Percentiles rank a stretch among this genome's conserved stretches.
Evolutionary conservation across 352 stramenopile species (phyloP).

Genomic region (Aphanomyces stellatus): DNA sequence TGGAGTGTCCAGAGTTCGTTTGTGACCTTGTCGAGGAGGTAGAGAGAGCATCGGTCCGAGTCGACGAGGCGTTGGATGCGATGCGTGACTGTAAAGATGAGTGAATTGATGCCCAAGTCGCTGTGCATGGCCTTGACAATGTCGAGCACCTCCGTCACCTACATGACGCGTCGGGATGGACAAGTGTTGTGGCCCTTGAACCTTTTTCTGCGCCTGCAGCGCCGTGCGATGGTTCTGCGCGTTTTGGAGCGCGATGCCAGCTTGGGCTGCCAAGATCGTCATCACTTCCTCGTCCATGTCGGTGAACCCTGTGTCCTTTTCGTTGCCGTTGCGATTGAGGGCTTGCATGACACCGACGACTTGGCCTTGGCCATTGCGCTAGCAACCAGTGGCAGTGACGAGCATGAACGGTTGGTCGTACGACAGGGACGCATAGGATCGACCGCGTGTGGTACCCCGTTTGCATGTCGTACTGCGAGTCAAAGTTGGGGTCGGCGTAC

Average conservation of each 20-base stretch:
- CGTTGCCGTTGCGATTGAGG: slow-evolving; percentile 75
- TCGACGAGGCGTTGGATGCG: slow-evolving; percentile 81
- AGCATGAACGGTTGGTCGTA: slow-evolving; percentile 5
- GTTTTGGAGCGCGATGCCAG: slow-evolving; percentile 82
- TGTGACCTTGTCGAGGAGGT: slow-evolving; percentile 84
- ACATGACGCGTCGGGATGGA: background rate
- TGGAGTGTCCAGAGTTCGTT: slow-evolving; percentile 88
- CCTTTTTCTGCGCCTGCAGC: slow-evolving; percentile 13
- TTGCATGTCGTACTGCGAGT: slow-evolving; percentile 84
- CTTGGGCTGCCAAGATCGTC: slow-evolving; percentile 73
- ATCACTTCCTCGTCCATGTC: slow-evolving; percentile 85
- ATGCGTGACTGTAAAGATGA: slow-evolving; percentile 89
- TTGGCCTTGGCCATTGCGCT: slow-evolving; percentile 53
- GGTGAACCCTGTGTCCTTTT: slow-evolving; percentile 61
- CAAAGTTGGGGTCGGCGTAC: slow-evolving; percentile 90
- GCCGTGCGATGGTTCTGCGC: slow-evolving; percentile 59
- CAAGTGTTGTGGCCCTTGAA: slow-evolving; percentile 10
- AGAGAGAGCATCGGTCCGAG: slow-evolving; percentile 88
- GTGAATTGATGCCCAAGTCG: slow-evolving; percentile 81
- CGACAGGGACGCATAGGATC: slow-evolving; percentile 87
- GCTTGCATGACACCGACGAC: slow-evolving; percentile 87
- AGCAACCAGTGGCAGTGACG: background rate
- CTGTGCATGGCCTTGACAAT: slow-evolving; percentile 88
- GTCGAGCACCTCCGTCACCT: slow-evolving; percentile 69
- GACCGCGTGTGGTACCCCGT: slow-evolving; percentile 88